These are phyloP conservation scores for Ceratobasidium sp. DNA, from an alignment of 1,284 basidiomycete genomes.

Conservation along the genomic window DNA sequence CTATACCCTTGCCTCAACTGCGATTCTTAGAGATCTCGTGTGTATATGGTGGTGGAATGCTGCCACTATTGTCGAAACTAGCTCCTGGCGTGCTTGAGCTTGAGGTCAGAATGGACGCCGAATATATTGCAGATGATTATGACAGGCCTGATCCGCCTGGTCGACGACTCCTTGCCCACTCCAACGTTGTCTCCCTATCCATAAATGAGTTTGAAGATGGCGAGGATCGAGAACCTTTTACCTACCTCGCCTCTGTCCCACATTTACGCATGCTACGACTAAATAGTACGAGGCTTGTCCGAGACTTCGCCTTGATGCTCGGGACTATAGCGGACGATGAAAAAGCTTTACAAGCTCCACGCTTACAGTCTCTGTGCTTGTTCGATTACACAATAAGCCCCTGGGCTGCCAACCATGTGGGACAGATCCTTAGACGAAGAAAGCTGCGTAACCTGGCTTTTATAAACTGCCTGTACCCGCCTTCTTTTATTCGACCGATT, in stretches of 20 bases:
- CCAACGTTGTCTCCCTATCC: neutral
- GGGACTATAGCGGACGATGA: too few relatives aligned
- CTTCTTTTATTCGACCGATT: too few relatives aligned
- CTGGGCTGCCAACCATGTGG: too few relatives aligned
- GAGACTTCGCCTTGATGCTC: too few relatives aligned
- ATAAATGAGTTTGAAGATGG: neutral
- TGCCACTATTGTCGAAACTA: neutral
- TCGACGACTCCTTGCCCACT: neutral
- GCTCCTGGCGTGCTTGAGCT: neutral
- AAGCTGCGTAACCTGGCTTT: too few relatives aligned
- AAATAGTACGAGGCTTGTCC: too few relatives aligned
- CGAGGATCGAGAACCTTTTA: neutral
- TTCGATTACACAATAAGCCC: too few relatives aligned
- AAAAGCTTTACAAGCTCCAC: too few relatives aligned
- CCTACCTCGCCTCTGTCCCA: neutral
- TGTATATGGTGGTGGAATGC: neutral
- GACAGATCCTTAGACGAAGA: too few relatives aligned
- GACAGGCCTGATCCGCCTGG: neutral
- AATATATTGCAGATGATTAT: neutral
- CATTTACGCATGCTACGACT: neutral
- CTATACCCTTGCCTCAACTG: neutral
- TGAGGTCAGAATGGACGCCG: neutral
- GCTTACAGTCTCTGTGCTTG: too few relatives aligned
- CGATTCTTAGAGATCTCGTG: neutral
- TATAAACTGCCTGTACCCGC: too few relatives aligned